These are phyloP conservation scores for Eimeria necatrix DNA, from an alignment of 169 alveolate species.

Conservation along the genomic window DNA sequence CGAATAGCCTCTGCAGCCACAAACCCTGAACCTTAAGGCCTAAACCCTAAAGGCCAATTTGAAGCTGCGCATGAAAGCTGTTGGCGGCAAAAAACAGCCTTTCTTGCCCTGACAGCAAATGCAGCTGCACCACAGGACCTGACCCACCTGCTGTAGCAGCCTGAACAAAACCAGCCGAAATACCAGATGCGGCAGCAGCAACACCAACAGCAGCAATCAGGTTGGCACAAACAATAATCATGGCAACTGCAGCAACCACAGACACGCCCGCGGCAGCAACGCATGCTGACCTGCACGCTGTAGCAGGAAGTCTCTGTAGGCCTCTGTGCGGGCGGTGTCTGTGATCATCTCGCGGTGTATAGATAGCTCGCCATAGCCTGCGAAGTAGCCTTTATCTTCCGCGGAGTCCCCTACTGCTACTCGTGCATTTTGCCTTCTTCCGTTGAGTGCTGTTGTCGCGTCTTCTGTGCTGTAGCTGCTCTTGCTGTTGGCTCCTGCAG, in stretches of 20 bases:
- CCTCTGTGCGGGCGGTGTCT: constrained; percentile 92
- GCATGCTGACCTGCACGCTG: constrained; percentile 63
- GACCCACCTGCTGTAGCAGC: no score
- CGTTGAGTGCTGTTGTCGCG: background rate
- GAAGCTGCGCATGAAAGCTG: background rate
- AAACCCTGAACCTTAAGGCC: background rate
- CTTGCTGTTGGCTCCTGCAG: constrained; percentile 11
- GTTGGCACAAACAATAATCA: background rate
- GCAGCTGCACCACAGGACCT: background rate
- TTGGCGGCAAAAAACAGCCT: background rate
- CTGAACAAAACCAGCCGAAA: background rate
- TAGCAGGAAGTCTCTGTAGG: constrained; percentile 90
- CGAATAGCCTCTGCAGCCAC: constrained; percentile 82
- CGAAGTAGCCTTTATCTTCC: constrained; percentile 88
- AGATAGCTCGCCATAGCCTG: constrained; percentile 92
- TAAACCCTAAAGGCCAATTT: background rate
- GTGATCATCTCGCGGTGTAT: constrained; percentile 95
- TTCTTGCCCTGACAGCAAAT: background rate
- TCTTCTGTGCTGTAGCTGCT: background rate
- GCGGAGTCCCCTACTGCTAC: background rate
- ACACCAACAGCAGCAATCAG: background rate
- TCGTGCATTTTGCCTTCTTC: background rate
- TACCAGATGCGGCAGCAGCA: constrained; percentile 55
- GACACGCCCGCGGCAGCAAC: background rate
- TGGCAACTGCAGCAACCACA: background rate